A percentile compares a stretch with the other conserved stretches of the same genome.
Conservation (phyloP, 2,329 filamentous ascomycete genomes). For the Fusarium oxysporum region DNA sequence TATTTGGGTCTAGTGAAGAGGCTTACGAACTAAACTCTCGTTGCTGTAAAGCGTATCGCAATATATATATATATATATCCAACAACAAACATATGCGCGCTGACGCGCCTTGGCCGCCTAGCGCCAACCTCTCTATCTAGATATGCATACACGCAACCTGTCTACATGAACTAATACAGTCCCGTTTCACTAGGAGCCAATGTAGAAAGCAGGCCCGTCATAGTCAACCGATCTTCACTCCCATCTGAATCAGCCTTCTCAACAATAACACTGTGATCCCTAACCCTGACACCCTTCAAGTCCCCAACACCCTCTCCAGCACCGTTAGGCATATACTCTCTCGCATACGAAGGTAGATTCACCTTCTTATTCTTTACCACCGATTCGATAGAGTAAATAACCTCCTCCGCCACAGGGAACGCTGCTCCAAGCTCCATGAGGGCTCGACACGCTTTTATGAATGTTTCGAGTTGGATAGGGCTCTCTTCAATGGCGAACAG, state of each 20-base stretch:
- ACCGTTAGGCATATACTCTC: slow-evolving; percentile 8
- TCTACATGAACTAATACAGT: not conserved
- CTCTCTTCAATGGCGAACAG: slow-evolving; percentile 14
- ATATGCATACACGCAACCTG: not conserved
- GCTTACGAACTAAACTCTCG: not conserved
- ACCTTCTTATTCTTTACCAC: slow-evolving; percentile 7
- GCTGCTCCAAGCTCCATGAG: slow-evolving; percentile 19
- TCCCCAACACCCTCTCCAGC: not conserved
- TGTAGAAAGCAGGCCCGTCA: slow-evolving; percentile 19
- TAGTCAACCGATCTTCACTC: not conserved
- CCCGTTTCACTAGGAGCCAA: not conserved
- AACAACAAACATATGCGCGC: not conserved
- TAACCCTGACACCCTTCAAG: slow-evolving; percentile 12
- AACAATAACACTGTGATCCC: slow-evolving; percentile 26
- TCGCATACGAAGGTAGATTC: slow-evolving; percentile 13
- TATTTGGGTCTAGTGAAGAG: not conserved
- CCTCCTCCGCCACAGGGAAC: slow-evolving; percentile 23
- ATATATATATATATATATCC: too few relatives aligned
- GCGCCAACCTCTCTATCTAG: not conserved
- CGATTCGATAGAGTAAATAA: slow-evolving; percentile 21
- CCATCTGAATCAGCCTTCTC: not conserved
- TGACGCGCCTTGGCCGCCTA: not conserved
- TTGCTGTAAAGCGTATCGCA: not conserved
- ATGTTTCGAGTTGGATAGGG: slow-evolving; percentile 29
- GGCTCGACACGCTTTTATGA: slow-evolving; percentile 25